phyloP scores from a whole-genome alignment of 306 rosid species.

The Coriaria nepalensis region DNA sequence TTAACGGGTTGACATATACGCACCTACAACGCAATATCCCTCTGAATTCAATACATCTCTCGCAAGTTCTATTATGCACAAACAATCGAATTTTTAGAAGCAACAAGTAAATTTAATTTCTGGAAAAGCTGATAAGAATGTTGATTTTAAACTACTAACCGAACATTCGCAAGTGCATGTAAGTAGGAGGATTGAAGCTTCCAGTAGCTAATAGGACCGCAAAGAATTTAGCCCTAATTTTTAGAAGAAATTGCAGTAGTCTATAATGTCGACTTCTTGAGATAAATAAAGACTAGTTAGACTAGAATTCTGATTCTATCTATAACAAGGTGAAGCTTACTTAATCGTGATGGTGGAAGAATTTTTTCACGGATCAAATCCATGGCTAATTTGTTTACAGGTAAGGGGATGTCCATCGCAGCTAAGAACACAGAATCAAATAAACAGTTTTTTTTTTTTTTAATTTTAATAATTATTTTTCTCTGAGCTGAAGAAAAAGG shows the following conservation, averaged over 20 bases:
- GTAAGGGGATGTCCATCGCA: slow-evolving; percentile 40
- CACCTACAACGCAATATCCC: slow-evolving; percentile 76
- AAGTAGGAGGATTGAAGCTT: slow-evolving; percentile 95
- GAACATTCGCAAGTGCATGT: slow-evolving; percentile 82
- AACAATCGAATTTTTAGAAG: slow-evolving; percentile 4
- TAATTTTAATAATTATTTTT: too few relatives aligned
- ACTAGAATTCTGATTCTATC: background rate
- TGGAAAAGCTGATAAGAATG: too few relatives aligned
- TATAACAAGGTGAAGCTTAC: slow-evolving; percentile 22
- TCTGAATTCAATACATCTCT: slow-evolving; percentile 59
- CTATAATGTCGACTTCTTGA: background rate
- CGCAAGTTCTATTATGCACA: slow-evolving; percentile 59
- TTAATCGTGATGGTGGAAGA: slow-evolving; percentile 15
- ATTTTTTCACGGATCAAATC: slow-evolving; percentile 9
- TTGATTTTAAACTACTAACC: slow-evolving; percentile 32
- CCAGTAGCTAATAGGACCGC: slow-evolving; percentile 64
- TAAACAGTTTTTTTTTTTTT: too few relatives aligned
- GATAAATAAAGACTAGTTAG: slow-evolving; percentile 1
- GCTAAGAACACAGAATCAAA: slow-evolving; percentile 9
- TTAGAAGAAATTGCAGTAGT: slow-evolving; percentile 1
- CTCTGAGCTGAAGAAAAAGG: too few relatives aligned
- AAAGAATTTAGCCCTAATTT: slow-evolving; percentile 36
- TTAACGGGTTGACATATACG: slow-evolving; percentile 85
- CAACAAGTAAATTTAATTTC: too few relatives aligned
- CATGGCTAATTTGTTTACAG: slow-evolving; percentile 37